A percentile compares a stretch with the other conserved stretches of the same genome.
Evolutionary conservation across 2,329 filamentous ascomycete genomes (phyloP).

Genomic region (Pseudomassariella vexata): DNA sequence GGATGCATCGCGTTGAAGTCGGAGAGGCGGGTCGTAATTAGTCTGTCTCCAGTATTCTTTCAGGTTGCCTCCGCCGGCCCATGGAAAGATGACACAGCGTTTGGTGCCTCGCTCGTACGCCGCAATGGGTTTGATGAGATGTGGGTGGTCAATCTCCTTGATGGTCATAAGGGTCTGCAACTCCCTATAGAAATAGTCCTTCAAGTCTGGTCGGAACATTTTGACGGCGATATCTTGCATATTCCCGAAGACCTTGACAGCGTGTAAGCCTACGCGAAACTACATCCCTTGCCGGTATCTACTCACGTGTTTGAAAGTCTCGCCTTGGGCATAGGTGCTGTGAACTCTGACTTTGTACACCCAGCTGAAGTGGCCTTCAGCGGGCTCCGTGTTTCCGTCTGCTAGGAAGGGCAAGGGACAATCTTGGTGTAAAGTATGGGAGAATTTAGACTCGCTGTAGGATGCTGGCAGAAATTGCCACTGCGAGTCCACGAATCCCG

Average conservation of each 20-base stretch:
- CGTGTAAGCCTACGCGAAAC: too few species aligned
- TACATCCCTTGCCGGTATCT: too few species aligned
- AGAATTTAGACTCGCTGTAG: neutral
- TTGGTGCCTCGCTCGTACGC: neutral
- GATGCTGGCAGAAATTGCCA: neutral
- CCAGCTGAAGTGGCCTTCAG: neutral
- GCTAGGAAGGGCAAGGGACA: neutral
- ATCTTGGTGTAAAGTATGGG: neutral
- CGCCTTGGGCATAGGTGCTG: neutral
- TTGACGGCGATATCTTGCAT: constrained; percentile 1
- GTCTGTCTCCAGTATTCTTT: neutral
- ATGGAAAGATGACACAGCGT: neutral
- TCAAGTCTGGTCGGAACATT: neutral
- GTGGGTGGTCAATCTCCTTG: neutral
- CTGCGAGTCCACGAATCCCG: too few species aligned
- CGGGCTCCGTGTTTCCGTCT: too few species aligned
- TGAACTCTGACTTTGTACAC: constrained; percentile 1
- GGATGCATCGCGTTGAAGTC: neutral
- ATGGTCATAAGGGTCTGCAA: neutral
- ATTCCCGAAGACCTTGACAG: too few species aligned
- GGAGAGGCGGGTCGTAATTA: neutral
- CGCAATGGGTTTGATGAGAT: constrained; percentile 2
- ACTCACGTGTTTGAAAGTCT: too few species aligned
- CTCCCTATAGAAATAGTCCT: constrained; percentile 2
- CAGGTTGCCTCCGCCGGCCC: constrained; percentile 1